Evolutionary conservation across 2,329 filamentous ascomycete species (phyloP), one percentile per base, ranked within the genome.

Genomic region (Penicillium aurantiogriseum): DNA sequence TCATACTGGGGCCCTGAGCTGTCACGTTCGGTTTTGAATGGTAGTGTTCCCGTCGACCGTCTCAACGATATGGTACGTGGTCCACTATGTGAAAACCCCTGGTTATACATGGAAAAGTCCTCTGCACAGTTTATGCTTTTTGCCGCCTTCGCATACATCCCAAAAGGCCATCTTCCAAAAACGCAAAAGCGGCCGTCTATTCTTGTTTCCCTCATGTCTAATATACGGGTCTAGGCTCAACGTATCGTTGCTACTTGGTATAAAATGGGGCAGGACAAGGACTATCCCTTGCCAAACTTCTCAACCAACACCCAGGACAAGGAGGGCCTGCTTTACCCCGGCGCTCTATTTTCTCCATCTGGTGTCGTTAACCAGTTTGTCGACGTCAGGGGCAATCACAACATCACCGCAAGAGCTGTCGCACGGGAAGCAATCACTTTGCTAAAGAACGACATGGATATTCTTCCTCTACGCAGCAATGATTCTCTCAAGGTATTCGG

Each of bases 281-380:
- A 81, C 64, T 85, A 79, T 58, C 83, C 83, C 1, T 70, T 74
- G 11, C 81, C 82, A 39, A 86, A 86, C 67, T 86, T 86, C 69
- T 85, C 83, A 0, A 76, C 81, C 31, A 83, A 85, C 61, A 88
- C 86, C 0, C 73, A 80, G 17, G 78, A 84, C 31, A 75, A 77
- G 54, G 80, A 76, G 44, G 87, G 85, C 0, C 78, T 76, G 5
- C 72, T 87, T 15, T 85, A 86, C 58, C 83, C 83, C 0, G 84
- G 80, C 33, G 80, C 85, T 17, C 67, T 87, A 1, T 66, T 86
- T 54, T 86, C 83, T 2, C 86, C 86, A 0, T 74, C 70, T 0
- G 88, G 87, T 15, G 77, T 85, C 8, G 85, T 90, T 6, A 92
- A 92, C 66, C 77, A 88, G 68, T 91, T 84, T 63, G 84, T 92